Base-by-base conservation (phyloP, 2,329 filamentous ascomycete genomes). In the Neopestalotiopsis rosae region DNA sequence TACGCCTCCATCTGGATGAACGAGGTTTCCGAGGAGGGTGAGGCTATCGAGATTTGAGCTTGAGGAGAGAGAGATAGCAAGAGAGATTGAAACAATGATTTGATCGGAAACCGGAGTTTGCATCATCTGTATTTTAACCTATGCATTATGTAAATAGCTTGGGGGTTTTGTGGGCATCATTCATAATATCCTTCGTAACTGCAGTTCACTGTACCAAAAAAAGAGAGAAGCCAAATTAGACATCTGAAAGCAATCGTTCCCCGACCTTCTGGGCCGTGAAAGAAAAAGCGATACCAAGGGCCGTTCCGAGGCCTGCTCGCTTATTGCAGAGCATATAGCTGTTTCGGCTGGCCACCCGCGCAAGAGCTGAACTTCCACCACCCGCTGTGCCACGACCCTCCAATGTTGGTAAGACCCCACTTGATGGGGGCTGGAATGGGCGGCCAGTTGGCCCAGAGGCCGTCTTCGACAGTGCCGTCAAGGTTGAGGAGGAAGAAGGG, bases 281-380 rank as follows among this genome's bases (percentile, higher is more conserved):
- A 40, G 10, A 32, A 61, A 10, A 38, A 3, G 5, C 28, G 20
- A 4, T 24, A n/a, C n/a, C 6, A 24, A n/a, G 45, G 45, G 1
- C 17, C 1, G 24, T 28, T 52, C 17, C n/a, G n/a, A 17, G 45
- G 34, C 34, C 34, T 7, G 10, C 34, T 57, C 28, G 17, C n/a
- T 40, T 66, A 71, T 68, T 78, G 76, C 70, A 87, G 74, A 4
- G 87, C 87, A 73, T 87, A 87, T 71, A 90, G 73, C 76, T 86
- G 82, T 76, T 84, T 85, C 58, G 86, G 88, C 74, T 79, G 78
- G 2, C 89, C 89, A 0, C 79, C 75, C 4, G 81, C 78, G 73
- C 89, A 92, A 74, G 89, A 91, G 40, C 88, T 83, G 81, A 91
- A 92, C 80, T 85, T 89, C 89, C 90, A 92, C 84, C 86, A 87